Evolutionary conservation across 108 stramenopile genomes (phyloP), one percentile per base, ranked within the genome.

Genomic region (Conticribra guillardii): DNA sequence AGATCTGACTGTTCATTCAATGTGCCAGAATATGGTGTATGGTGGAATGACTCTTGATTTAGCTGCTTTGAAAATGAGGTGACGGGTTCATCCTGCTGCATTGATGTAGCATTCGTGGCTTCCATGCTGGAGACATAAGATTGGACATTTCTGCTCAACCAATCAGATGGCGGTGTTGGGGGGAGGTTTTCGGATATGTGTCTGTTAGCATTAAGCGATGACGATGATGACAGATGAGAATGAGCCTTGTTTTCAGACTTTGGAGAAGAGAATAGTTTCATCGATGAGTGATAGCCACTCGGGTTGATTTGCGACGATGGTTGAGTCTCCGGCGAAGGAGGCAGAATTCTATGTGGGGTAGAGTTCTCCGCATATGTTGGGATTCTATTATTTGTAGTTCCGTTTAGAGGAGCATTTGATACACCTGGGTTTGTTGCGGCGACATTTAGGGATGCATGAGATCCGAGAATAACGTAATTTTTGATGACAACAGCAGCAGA

Each of bases 321-420:
- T 18, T 51, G 50, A 51, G 50, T 18, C 9, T 51, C 50, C 16
- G 50, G 50, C 16, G 50, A 51, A 51, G 50, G 50, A 21, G 50
- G 50, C 4, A 51, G 50, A 21, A 51, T 51, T 51, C 9, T 4
- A 16, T 11, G 50, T 4, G 19, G 9, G 4, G 50, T 4, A 19
- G 50, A 21, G 4, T 21, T 51, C 50, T 4, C 50, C 18, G 18
- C 17, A 4, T 51, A 11, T 41, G 37, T 51, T 51, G 50, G 4
- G 4, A 4, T 14, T 14, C 16, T 19, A 51, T 51, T 21, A 11
- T 4, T 51, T 51, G 50, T 4, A 51, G 50, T 21, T 19, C 4
- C 50, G 9, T 51, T 51, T n/a, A n/a, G n/a, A 51, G 4, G 50
- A 51, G 18, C 18, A 51, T 51, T 51, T 4, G 9, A 4, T 16